Evolutionary conservation across 2,329 filamentous ascomycete species (phyloP).

Genomic region (Leptographium radiaticola): DNA sequence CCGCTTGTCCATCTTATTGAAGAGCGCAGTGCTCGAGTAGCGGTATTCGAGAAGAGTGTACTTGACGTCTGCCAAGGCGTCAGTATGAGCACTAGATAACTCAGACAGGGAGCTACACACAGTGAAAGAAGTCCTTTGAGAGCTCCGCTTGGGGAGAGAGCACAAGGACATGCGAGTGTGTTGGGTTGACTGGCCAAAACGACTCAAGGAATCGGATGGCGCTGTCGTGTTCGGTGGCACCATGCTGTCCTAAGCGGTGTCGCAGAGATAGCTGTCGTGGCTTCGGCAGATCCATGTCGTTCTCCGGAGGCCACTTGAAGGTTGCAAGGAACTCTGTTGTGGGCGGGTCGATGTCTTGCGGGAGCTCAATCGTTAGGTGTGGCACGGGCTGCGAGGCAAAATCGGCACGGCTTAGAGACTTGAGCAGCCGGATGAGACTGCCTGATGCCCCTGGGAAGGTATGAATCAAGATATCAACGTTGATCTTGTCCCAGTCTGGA

Average conservation of each 20-base stretch:
- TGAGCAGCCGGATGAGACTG: conserved; percentile 61
- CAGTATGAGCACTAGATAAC: conserved; percentile 3
- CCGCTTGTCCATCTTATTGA: conserved; percentile 32
- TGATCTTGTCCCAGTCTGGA: conserved; percentile 62
- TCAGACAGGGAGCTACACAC: conserved; percentile 18
- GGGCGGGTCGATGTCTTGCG: conserved; percentile 51
- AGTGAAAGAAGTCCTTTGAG: conserved; percentile 72
- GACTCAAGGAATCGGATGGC: conserved; percentile 70
- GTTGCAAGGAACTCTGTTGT: conserved; percentile 48
- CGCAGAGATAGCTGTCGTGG: conserved; percentile 54
- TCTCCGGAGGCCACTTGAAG: conserved; percentile 54
- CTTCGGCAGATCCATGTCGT: conserved; percentile 22
- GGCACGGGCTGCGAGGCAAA: conserved; percentile 58
- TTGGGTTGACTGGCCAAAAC: conserved; percentile 62
- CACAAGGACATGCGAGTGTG: conserved; percentile 63
- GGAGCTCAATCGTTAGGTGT: conserved; percentile 74
- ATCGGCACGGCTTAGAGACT: conserved; percentile 63
- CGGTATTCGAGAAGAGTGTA: conserved; percentile 66
- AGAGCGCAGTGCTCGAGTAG: conserved; percentile 43
- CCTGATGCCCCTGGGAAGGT: conserved; percentile 58
- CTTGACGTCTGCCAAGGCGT: conserved; percentile 44
- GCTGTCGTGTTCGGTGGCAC: conserved; percentile 53
- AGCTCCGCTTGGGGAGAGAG: conserved; percentile 73
- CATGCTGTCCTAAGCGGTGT: conserved; percentile 53
- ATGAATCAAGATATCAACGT: conserved; percentile 74